Percentiles rank a stretch among this genome's conserved stretches.
These are phyloP conservation scores for Backusella mclennaniae DNA, from an alignment of 192 early-diverging fungal genomes.

Conservation along the genomic window DNA sequence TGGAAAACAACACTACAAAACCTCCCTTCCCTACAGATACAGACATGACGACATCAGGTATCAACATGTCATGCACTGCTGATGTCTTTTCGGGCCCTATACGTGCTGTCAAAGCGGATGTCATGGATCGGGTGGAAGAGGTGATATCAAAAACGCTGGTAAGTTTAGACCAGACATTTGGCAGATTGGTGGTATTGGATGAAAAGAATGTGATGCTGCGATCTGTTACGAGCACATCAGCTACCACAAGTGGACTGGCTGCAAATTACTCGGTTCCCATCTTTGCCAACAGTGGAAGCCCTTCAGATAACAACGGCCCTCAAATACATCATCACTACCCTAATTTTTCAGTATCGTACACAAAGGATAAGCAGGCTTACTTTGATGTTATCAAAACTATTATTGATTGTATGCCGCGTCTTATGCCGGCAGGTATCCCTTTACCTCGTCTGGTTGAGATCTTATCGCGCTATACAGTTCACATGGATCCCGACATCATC, in stretches of 20 bases:
- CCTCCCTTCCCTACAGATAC: constrained; percentile 49
- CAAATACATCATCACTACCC: constrained; percentile 45
- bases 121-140: constrained; percentile 66
- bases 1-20: constrained; percentile 51
- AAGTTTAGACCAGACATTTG: constrained; percentile 59
- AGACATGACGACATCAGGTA: constrained; percentile 38
- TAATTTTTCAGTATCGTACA: constrained; percentile 49
- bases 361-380: constrained; percentile 57
- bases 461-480: constrained; percentile 76
- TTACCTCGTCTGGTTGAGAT: constrained; percentile 72
- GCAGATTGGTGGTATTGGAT: constrained; percentile 45
- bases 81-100: constrained; percentile 32
- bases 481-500: constrained; percentile 83
- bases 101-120: constrained; percentile 63
- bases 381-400: constrained; percentile 70
- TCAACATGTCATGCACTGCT: constrained; percentile 31
- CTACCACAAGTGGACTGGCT: constrained; percentile 1
- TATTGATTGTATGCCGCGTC: constrained; percentile 70
- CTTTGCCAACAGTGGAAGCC: constrained; percentile 9
- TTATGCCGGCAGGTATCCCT: constrained; percentile 62
- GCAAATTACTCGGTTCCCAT: constrained; percentile 32
- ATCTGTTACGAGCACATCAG: background rate
- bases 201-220: constrained; percentile 42
- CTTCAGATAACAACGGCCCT: constrained; percentile 19
- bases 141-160: constrained; percentile 58